Evolutionary conservation across 352 stramenopile species (phyloP), one percentile per base, ranked within the genome.

Genomic region (Peronospora belbahrii): DNA sequence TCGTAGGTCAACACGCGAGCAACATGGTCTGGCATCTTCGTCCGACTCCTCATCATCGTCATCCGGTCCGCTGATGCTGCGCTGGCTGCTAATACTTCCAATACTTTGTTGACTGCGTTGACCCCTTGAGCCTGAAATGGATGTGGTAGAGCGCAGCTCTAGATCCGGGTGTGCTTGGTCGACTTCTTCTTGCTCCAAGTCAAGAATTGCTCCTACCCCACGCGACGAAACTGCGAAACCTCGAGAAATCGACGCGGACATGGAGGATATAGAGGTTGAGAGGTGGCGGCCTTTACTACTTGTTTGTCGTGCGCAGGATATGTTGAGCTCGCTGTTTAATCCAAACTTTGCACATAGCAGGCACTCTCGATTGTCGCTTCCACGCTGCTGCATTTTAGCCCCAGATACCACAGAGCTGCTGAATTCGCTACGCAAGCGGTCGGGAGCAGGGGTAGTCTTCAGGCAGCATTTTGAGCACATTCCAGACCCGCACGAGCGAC

Each of bases 341-440:
- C 65, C 67, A 59, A 83, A 88, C 37, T 83, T 71, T 22, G 40
- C 53, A 55, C 76, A 88, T 5, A 88, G 50, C 13, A 83, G 67
- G 48, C 76, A 88, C 56, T 85, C 30, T 52, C 58, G 35, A 43
- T 54, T 52, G 15, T 58, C 34, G 18, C 30, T 14, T 43, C 35
- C 53, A 30, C 52, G 42, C 13, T 48, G 35, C 6, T 52, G 57
- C 14, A 32, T 7, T 36, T 33, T 59, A 11, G 25, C 31, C 2
- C 34, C 41, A 9, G 56, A 34, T 39, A 50, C 32, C 27, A 51
- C 52, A 2, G 32, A 48, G 10, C 20, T 56, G 5, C 41, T 22
- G 3, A 55, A 55, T 36, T 33, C 39, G 11, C 25, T 48, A 13
- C 39, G 33, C n/a, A 48, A 44, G 6, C 31, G 15, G 36, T 49